A percentile compares a stretch with the other conserved stretches of the same genome.
Conservation (phyloP, 148 eudicot species). For the Rhododendron henanense region DNA sequence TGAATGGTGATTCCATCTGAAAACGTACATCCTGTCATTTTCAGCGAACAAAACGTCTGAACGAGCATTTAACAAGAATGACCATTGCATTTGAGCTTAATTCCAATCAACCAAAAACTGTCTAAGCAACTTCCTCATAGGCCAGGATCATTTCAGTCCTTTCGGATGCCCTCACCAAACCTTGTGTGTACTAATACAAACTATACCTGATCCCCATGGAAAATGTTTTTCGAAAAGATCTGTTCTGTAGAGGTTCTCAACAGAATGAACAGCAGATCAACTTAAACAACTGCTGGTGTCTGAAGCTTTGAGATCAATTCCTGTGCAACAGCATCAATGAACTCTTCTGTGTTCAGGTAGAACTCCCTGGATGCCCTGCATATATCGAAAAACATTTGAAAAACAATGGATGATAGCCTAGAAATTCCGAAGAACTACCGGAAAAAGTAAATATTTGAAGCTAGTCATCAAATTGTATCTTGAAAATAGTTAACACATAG, state of each 20-base stretch:
- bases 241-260: not conserved
- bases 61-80: not conserved
- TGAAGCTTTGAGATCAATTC: conserved; percentile 42
- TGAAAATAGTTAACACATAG: not conserved
- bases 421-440: not conserved
- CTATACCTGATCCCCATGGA: not conserved
- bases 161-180: not conserved
- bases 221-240: not conserved
- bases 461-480: not conserved
- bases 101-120: not conserved
- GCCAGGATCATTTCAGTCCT: not conserved
- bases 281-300: conserved; percentile 22
- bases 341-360: conserved; percentile 65
- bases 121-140: not conserved
- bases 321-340: conserved; percentile 59
- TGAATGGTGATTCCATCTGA: not conserved
- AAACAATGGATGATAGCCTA: not conserved
- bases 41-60: not conserved
- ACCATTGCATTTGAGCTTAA: not conserved
- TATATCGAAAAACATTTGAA: not conserved
- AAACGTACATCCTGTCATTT: not conserved
- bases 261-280: not conserved
- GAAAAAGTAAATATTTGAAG: not conserved
- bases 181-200: not conserved
- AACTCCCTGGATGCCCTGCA: conserved; percentile 58